Percentiles rank a stretch among this genome's conserved stretches.
Evolutionary conservation across 306 rosid genomes (phyloP).

Genomic region (Luffa aegyptiaca): DNA sequence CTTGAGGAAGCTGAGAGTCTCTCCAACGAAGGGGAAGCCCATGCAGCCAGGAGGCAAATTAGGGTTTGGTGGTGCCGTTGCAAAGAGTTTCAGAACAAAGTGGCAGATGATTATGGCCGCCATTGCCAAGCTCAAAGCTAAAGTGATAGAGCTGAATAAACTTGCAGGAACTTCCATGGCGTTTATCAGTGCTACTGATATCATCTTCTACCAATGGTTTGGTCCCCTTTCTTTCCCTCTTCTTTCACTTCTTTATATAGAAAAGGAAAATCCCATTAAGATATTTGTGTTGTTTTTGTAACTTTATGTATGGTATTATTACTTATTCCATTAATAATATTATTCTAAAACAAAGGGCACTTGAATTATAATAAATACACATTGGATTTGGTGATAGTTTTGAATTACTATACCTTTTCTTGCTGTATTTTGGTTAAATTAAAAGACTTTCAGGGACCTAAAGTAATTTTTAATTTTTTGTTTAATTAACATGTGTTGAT

Average conservation of each 20-base stretch:
- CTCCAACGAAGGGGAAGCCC: constrained; percentile 67
- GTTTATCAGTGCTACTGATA: neutral
- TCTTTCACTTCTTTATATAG: neutral
- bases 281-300: neutral
- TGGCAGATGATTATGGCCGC: constrained; percentile 14
- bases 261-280: neutral
- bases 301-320: neutral
- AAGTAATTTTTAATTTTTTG: too few relatives aligned
- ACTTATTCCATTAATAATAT: neutral
- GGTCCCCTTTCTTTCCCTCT: neutral
- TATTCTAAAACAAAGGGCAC: neutral
- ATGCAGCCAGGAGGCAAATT: constrained; percentile 49
- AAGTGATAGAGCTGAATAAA: constrained; percentile 1
- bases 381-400: too few relatives aligned
- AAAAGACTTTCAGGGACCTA: too few relatives aligned
- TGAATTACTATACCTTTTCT: too few relatives aligned
- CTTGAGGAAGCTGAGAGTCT: constrained; percentile 55
- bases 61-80: neutral
- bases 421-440: too few relatives aligned
- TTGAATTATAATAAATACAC: too few relatives aligned
- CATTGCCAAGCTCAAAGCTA: constrained; percentile 17
- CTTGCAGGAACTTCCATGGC: neutral
- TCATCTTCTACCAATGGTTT: neutral
- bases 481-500: too few relatives aligned
- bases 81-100: constrained; percentile 24